These are phyloP conservation scores for Myriangium duriaei DNA, from an alignment of 2,329 filamentous ascomycete species.

Conservation along the genomic window DNA sequence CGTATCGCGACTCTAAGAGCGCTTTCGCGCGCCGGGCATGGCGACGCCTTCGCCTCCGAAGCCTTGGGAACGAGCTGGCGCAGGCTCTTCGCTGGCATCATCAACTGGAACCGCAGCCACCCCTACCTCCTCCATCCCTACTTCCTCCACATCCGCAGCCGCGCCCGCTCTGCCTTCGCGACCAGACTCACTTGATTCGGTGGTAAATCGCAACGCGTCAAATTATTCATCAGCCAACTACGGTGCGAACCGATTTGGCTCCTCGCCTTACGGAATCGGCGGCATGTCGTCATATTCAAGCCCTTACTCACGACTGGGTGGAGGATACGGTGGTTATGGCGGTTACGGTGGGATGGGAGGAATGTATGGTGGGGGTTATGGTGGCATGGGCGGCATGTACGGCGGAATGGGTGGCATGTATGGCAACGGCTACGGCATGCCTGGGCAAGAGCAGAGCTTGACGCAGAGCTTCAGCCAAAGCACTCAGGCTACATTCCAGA, in stretches of 20 bases:
- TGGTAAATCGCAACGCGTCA: conserved; percentile 79
- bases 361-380: conserved; percentile 19
- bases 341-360: conserved; percentile 26
- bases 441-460: conserved; percentile 83
- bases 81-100: conserved; percentile 25
- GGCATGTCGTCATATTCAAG: conserved; percentile 37
- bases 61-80: conserved; percentile 78
- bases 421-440: conserved; percentile 38
- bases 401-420: conserved; percentile 22
- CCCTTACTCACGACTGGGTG: conserved; percentile 41
- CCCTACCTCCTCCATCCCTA: conserved; percentile 29
- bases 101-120: conserved; percentile 33
- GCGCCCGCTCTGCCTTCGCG: conserved; percentile 67
- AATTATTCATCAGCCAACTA: conserved; percentile 49
- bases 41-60: conserved; percentile 65
- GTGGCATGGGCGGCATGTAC: conserved; percentile 21
- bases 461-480: conserved; percentile 92
- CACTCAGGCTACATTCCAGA: conserved; percentile 93
- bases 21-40: conserved; percentile 10
- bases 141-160: conserved; percentile 21
- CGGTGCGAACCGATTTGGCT: conserved; percentile 27
- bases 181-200: conserved; percentile 61
- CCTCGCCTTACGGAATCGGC: conserved; percentile 42
- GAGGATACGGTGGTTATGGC: conserved; percentile 23
- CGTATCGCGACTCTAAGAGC: no score